Base-by-base conservation (phyloP, 2,329 filamentous ascomycete species). In the Penicillium sp. region DNA sequence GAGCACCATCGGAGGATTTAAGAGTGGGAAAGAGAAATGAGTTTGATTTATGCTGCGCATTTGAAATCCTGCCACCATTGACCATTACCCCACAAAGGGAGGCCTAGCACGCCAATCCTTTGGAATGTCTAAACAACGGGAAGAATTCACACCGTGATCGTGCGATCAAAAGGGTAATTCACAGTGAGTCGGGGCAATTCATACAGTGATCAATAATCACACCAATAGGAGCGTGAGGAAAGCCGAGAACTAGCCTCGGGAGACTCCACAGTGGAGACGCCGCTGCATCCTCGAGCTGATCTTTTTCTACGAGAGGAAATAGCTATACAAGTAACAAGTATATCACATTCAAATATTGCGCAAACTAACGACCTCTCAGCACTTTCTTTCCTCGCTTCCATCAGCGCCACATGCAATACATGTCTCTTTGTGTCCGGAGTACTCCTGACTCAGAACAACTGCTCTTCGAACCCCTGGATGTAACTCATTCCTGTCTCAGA, bases 191-290 rank as follows among this genome's bases (percentile, higher is more conserved):
- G 45, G 50, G 16, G 31, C 38, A 44, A 48, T 34, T 39, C 4
- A 14, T 18, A 13, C 14, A 39, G 16, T 44, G 50, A 44, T 50
- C 48, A 52, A 29, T 52, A 52, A 48, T 48, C 50, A 1, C 14
- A 21, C 50, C 50, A 49, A 53, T 53, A 29, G 32, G 40, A 39
- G 32, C 3, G 8, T 11, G 9, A 31, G 50, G 40, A 18, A 4
- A 24, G 4, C 3, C 40, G 9, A 13, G 34, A 14, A n/a, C 13
- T 13, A 9, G 34, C 5, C 18, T 10, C 7, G 8, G 7, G 10
- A 32, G 27, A 39, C 27, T 18, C 49, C 49, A 40, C 42, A 24
- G n/a, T 14, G 2, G n/a, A 4, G 13, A n/a, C 24, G 24, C 24
- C 24, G 24, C 3, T 27, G 24, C 24, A 27, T 2, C 5, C 24